phyloP scores from a whole-genome alignment of 257 asterid species.

The Perilla frutescens region DNA sequence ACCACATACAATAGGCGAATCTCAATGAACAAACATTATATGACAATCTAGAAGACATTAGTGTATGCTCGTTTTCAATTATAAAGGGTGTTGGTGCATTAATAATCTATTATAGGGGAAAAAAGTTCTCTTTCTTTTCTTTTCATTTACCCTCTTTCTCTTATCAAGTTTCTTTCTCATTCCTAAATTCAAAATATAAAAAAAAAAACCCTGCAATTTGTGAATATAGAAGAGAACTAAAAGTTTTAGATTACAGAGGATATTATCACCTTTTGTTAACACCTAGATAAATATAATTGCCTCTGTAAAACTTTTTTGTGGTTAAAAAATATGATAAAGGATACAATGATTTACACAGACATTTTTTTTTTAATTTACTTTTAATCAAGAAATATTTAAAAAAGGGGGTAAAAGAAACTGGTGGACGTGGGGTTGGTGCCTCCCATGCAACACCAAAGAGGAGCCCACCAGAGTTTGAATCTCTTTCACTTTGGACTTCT shows the following conservation, averaged over 20 bases:
- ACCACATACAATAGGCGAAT: no score
- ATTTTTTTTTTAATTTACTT: neutral
- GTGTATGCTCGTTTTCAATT: no score
- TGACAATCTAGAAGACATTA: no score
- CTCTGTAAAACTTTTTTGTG: conserved; percentile 2
- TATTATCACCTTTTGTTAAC: conserved; percentile 26
- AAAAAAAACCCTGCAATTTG: neutral
- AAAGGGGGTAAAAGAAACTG: neutral
- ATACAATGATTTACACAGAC: conserved; percentile 1
- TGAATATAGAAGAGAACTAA: neutral
- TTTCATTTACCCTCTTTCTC: neutral
- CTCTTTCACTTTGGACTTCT: conserved; percentile 56
- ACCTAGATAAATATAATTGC: conserved; percentile 16
- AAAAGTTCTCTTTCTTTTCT: neutral
- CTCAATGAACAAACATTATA: no score
- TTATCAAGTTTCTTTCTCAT: neutral
- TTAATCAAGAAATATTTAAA: neutral
- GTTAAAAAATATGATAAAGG: neutral
- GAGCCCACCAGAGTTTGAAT: conserved; percentile 49
- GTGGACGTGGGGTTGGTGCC: conserved; percentile 44
- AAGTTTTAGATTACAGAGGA: conserved; percentile 24
- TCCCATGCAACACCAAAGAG: conserved; percentile 41
- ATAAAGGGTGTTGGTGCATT: neutral
- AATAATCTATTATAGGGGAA: neutral
- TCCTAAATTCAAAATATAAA: neutral